phyloP scores from a whole-genome alignment of 1,139 yeast genomes.

The Sporopachydermia cereana region DNA sequence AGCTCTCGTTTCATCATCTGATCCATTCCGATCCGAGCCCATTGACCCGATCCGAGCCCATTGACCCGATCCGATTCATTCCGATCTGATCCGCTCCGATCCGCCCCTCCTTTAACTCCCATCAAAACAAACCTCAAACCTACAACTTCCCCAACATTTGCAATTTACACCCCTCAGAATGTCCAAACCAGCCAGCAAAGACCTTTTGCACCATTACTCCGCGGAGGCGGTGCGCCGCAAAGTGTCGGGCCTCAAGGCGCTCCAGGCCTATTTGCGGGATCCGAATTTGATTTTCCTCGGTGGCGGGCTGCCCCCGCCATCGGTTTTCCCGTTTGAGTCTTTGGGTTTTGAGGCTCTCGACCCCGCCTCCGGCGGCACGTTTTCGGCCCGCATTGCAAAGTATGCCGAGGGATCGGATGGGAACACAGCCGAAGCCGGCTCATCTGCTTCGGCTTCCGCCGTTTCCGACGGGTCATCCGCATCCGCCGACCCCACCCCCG shows the following conservation, averaged over 20 bases:
- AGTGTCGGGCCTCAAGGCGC: conserved; percentile 72
- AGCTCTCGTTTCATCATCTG: too few relatives aligned
- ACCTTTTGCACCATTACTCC: conserved; percentile 65
- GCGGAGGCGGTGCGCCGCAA: conserved; percentile 68
- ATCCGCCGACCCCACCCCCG: too few relatives aligned
- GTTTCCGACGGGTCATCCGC: not conserved
- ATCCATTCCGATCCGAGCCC: too few relatives aligned
- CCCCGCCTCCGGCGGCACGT: conserved; percentile 67
- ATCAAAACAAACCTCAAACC: not conserved
- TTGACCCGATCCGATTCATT: too few relatives aligned
- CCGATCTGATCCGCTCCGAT: too few relatives aligned
- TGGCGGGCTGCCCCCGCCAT: conserved; percentile 88
- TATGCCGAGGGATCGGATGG: conserved; percentile 24
- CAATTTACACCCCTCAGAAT: not conserved
- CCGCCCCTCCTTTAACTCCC: too few relatives aligned
- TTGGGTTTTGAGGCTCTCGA: conserved; percentile 58
- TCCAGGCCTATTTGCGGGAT: conserved; percentile 61
- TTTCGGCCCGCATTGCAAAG: conserved; percentile 51
- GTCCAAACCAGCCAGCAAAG: conserved; percentile 34
- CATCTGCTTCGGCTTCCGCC: not conserved
- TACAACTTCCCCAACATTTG: not conserved
- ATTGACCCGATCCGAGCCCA: too few relatives aligned
- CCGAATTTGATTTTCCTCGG: conserved; percentile 84
- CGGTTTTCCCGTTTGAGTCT: conserved; percentile 84
- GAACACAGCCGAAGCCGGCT: not conserved